Conservation (phyloP, 805 yeast species). For the Metschnikowia noctiluminum region DNA sequence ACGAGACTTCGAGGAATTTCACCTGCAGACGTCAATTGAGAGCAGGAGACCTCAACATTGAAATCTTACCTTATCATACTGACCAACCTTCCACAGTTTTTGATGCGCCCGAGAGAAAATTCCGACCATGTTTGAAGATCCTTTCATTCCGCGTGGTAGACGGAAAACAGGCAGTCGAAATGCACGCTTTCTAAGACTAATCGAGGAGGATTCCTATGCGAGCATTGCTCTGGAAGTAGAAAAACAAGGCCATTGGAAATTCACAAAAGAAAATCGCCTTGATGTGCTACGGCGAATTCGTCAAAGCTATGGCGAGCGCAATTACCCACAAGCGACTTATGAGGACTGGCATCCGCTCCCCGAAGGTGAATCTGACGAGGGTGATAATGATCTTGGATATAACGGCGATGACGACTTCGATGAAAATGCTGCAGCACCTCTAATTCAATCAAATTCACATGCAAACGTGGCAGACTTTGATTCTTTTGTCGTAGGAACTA, state of each 20-base stretch:
- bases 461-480: not conserved
- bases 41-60: too few relatives aligned
- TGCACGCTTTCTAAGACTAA: slow-evolving; percentile 8
- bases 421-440: too few relatives aligned
- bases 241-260: slow-evolving; percentile 9
- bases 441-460: too few relatives aligned
- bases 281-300: slow-evolving; percentile 18
- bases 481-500: not conserved
- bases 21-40: too few relatives aligned
- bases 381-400: not conserved
- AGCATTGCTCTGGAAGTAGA: slow-evolving; percentile 7
- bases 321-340: slow-evolving; percentile 14
- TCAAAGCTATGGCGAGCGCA: slow-evolving; percentile 9
- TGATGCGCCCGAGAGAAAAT: not conserved
- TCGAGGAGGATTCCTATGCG: slow-evolving; percentile 3
- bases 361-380: not conserved
- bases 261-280: slow-evolving; percentile 11
- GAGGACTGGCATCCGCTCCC: slow-evolving; percentile 14
- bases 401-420: not conserved
- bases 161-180: slow-evolving; percentile 5
- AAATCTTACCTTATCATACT: too few relatives aligned
- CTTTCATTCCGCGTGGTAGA: not conserved
- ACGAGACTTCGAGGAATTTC: too few relatives aligned
- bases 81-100: not conserved
- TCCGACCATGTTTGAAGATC: slow-evolving; percentile 14